Evolutionary conservation across 768 basidiomycete genomes (phyloP).

Genomic region (Tylopilus balloui): DNA sequence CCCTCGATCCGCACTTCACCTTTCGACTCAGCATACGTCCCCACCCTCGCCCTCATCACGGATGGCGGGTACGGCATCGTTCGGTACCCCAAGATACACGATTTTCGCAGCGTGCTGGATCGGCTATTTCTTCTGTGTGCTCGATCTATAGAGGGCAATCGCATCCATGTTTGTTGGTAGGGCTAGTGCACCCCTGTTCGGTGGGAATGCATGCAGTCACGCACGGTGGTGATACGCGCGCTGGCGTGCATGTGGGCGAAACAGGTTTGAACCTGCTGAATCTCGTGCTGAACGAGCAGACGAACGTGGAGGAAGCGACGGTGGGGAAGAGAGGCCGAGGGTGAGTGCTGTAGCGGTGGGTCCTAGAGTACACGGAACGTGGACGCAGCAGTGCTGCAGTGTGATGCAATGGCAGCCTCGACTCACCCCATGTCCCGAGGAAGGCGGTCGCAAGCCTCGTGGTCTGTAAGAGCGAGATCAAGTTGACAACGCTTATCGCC

Average conservation of each 20-base stretch:
- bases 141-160: constrained; percentile 6
- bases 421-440: no score
- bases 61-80: constrained; percentile 22
- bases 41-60: constrained; percentile 22
- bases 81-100: constrained; percentile 31
- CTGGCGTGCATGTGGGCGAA: not conserved
- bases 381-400: no score
- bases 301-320: constrained; percentile 26
- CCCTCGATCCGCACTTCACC: constrained; percentile 23
- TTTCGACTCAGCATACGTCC: constrained; percentile 22
- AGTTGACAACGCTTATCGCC: no score
- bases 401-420: no score
- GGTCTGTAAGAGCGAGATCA: no score
- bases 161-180: constrained; percentile 1
- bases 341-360: constrained; percentile 25
- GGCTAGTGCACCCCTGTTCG: not conserved
- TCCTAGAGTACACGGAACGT: constrained; percentile 21
- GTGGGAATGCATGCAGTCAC: not conserved
- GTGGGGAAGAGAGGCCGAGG: constrained; percentile 12
- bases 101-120: not conserved
- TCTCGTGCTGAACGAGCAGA: constrained; percentile 4
- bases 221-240: not conserved
- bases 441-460: no score
- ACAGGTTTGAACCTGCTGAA: not conserved
- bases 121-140: constrained; percentile 5